Evolutionary conservation across 2,329 filamentous ascomycete species (phyloP).

Genomic region (Ceratocystis destructans): DNA sequence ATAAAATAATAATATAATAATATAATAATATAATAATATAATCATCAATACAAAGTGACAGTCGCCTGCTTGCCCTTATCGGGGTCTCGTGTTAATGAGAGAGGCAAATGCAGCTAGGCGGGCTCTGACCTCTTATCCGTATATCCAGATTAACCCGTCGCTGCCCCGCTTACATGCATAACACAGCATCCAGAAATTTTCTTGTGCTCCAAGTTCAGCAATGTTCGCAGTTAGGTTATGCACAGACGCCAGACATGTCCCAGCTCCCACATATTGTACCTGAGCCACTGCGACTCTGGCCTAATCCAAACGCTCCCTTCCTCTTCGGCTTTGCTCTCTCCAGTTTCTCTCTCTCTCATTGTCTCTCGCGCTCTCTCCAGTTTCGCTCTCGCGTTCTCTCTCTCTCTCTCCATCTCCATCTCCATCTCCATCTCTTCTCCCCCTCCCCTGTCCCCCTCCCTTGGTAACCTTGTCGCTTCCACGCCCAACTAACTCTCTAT

Average conservation of each 20-base stretch:
- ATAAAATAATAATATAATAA: too few relatives aligned
- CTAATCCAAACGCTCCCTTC: not conserved
- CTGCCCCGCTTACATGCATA: not conserved
- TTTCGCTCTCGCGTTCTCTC: not conserved
- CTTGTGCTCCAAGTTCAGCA: not conserved
- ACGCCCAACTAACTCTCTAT: not conserved
- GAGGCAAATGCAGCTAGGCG: not conserved
- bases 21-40: too few relatives aligned
- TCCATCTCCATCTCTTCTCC: not conserved
- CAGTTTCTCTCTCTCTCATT: too few relatives aligned
- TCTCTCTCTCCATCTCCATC: not conserved
- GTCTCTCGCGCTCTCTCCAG: not conserved
- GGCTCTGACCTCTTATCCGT: not conserved
- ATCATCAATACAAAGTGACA: too few relatives aligned
- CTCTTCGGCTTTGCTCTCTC: not conserved
- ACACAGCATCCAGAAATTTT: not conserved
- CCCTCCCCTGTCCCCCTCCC: too few relatives aligned
- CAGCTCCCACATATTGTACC: not conserved
- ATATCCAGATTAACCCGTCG: not conserved
- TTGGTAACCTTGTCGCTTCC: not conserved
- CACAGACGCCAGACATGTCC: not conserved
- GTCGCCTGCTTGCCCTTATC: not conserved
- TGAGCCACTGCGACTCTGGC: slow-evolving; percentile 1
- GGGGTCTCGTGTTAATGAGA: not conserved
- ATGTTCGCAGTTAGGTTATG: not conserved